phyloP scores from a whole-genome alignment of 1,284 basidiomycete species.

The Rhodotorula sp. region DNA sequence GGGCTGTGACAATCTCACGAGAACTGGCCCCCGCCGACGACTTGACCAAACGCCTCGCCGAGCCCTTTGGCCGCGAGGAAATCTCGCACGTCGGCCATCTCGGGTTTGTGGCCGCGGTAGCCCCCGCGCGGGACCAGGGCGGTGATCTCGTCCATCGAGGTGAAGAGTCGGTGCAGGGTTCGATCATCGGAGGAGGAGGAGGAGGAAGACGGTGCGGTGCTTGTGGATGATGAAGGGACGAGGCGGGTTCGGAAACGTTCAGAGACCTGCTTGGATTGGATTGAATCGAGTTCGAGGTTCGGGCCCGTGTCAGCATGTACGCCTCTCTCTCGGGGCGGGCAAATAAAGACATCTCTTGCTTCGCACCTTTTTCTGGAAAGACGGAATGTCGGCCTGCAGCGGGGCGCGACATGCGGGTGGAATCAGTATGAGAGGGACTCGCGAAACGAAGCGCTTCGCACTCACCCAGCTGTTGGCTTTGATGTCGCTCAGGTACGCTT shows the following conservation, averaged over 20 bases:
- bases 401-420: not conserved
- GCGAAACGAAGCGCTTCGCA: no score
- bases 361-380: conserved; percentile 48
- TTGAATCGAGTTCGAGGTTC: no score
- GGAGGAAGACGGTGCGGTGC: no score
- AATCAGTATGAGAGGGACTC: not conserved
- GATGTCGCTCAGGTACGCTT: conserved; percentile 52
- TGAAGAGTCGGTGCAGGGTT: conserved; percentile 45
- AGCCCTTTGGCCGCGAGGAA: conserved; percentile 48
- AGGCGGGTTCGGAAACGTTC: conserved; percentile 50
- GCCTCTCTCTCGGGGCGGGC: not conserved
- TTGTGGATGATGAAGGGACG: not conserved
- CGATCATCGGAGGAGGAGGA: not conserved
- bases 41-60: conserved; percentile 32
- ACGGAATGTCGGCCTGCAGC: conserved; percentile 49
- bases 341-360: not conserved
- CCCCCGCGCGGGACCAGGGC: conserved; percentile 49
- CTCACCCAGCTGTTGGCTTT: conserved; percentile 51
- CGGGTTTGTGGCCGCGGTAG: conserved; percentile 51
- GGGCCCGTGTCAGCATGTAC: no score
- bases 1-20: conserved; percentile 14
- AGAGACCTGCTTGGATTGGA: conserved; percentile 42
- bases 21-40: conserved; percentile 50
- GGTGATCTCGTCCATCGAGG: conserved; percentile 52
- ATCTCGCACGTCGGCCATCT: conserved; percentile 52